phyloP scores from a whole-genome alignment of 257 asterid genomes.

The Ballota nigra region DNA sequence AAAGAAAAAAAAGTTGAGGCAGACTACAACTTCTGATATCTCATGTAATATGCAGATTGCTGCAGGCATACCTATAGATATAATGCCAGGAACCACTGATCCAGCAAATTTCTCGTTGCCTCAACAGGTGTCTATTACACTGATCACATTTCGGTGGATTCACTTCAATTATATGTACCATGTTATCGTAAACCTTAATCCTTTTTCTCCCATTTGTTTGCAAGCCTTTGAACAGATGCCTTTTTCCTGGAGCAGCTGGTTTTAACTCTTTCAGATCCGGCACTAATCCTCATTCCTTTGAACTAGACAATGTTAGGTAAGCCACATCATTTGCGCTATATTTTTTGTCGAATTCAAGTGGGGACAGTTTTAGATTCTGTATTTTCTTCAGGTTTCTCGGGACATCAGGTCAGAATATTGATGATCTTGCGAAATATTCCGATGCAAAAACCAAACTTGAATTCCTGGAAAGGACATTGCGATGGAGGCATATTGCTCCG shows the following conservation, averaged over 20 bases:
- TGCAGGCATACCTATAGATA: conserved; percentile 72
- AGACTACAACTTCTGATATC: conserved; percentile 16
- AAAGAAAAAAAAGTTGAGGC: neutral
- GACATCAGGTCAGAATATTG: conserved; percentile 93
- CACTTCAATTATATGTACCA: neutral
- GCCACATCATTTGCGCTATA: conserved; percentile 12
- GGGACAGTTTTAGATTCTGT: conserved; percentile 2
- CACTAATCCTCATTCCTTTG: conserved; percentile 89
- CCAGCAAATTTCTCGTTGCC: conserved; percentile 93
- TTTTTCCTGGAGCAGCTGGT: conserved; percentile 86
- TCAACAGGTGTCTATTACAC: conserved; percentile 63
- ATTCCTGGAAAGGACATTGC: conserved; percentile 87
- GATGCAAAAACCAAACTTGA: conserved; percentile 62
- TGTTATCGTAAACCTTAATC: conserved; percentile 12
- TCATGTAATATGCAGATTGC: conserved; percentile 58
- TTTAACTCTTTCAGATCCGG: conserved; percentile 95
- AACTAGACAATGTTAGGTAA: conserved; percentile 86
- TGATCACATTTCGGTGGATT: conserved; percentile 14
- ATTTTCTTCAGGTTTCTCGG: conserved; percentile 76
- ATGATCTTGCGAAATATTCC: conserved; percentile 83
- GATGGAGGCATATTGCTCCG: conserved; percentile 98
- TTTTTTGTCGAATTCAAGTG: neutral
- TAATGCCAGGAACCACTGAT: conserved; percentile 87
- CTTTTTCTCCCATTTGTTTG: conserved; percentile 8
- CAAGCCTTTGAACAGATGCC: conserved; percentile 86